Base-by-base conservation (phyloP, 2,329 filamentous ascomycete species). In the Calonectria pauciramosa region DNA sequence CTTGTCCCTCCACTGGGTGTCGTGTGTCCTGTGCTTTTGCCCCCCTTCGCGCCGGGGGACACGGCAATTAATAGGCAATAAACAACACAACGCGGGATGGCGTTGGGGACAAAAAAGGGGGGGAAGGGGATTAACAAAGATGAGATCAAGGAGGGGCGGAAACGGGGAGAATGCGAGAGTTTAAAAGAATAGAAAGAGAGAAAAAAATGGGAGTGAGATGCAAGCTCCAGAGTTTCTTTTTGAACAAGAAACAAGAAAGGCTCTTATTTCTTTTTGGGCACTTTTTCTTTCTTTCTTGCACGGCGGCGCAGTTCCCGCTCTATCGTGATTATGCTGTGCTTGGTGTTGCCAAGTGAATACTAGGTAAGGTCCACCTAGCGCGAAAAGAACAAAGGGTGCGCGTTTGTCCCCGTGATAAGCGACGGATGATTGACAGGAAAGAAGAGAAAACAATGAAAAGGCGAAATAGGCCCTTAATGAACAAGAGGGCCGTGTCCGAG, bases 21-120 rank as follows among this genome's bases (percentile, higher is more conserved):
- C 44, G 68, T 70, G 41, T 63, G 54, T 52, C 59, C 44, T 65
- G 56, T 54, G 59, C 68, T 66, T 56, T 66, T 70, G 56, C 34
- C 59, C 32, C 54, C 68, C 36, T 49, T 60, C 59, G 68, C 68
- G 56, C 56, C 59, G 44, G 47, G 56, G 47, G 36, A 52, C 68
- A 70, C 68, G 68, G 68, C 68, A 70, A 70, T 70, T 70, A 70
- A 68, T 51, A 64, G 68, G 68, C 59, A 64, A 64, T 70, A 70
- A 68, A 70, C 68, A 70, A 70, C 44, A 56, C 38, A 63, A 52
- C 68, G 56, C 68, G 68, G 56, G 36, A 34, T 65, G 52, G 47
- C 51, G 59, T 47, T 41, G 38, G 49, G 16, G 6, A 52, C 64
- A 32, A 41, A 70, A 59, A 75, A 44, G 23, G 30, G 64, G 65